These are phyloP conservation scores for Plasmodium gonderi DNA, from an alignment of 169 alveolate species.

Conservation along the genomic window DNA sequence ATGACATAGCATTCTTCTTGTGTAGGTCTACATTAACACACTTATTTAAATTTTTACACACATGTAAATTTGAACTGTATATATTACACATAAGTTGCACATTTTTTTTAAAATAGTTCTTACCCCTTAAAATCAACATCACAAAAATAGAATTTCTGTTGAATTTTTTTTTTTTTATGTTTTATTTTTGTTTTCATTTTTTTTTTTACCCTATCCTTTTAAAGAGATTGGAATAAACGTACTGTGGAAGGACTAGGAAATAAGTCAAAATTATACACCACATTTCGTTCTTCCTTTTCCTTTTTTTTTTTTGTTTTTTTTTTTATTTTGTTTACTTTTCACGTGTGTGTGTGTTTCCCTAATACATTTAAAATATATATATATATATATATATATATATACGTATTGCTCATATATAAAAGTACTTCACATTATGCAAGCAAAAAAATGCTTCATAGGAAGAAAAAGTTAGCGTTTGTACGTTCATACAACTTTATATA, in stretches of 20 bases:
- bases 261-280: slow-evolving; percentile 24
- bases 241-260: slow-evolving; percentile 25
- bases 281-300: slow-evolving; percentile 9
- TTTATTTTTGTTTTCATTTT: slow-evolving; percentile 10
- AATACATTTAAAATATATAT: background rate
- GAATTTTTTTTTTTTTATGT: background rate
- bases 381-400: no score
- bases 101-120: background rate
- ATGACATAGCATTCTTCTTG: background rate
- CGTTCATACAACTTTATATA: background rate
- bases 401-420: no score
- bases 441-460: background rate
- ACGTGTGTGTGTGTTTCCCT: background rate
- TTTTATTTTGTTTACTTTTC: background rate
- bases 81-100: background rate
- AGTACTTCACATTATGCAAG: background rate
- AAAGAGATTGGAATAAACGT: slow-evolving; percentile 7
- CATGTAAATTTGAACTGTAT: background rate
- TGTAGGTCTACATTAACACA: slow-evolving; percentile 17
- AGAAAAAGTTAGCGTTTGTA: no score
- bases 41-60: background rate
- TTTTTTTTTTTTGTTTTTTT: background rate
- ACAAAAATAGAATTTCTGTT: slow-evolving; percentile 9
- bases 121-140: slow-evolving; percentile 19
- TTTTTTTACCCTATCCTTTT: background rate